Base-by-base conservation (phyloP, 768 basidiomycete species). In the Paxillus rubicundulus region DNA sequence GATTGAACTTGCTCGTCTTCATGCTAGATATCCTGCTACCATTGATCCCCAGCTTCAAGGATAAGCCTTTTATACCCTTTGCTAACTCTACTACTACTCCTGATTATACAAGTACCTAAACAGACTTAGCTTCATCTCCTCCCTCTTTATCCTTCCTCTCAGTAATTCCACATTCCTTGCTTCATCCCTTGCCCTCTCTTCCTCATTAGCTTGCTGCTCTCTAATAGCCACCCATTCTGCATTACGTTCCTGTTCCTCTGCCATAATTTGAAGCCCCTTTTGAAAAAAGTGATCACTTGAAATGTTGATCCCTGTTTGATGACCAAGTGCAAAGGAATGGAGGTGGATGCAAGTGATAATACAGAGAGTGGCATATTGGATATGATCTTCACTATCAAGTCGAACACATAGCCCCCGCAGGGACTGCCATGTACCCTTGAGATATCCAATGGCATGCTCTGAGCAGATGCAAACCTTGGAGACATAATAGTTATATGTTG, bases 371-470 rank as follows among this genome's bases (percentile, higher is more conserved):
- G 57, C 60, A 28, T 27, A 34, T 14, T 34, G 33, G 20, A 46
- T 44, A 16, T 58, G 32, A 7, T 24, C 17, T 18, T 37, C 16
- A 50, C 40, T 17, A 41, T 58, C 49, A 47, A 61, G 55, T n/a
- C 43, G 50, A 28, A 52, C 32, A 2, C 41, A 42, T 24, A 61
- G 45, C 8, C 57, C 60, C 37, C 42, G 49, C 8, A 52, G 32
- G 9, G 43, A 52, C 12, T 44, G 43, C 41, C 41, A 52, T 5
- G 70, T 62, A 2, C 75, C 75, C 50, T 77, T 77, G n/a, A 75
- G 58, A 37, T 50, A 72, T 0, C 74, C 71, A 20, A 76, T 70
- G 5, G 70, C 63, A 62, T 76, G 74, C 50, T 75, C 73, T 8
- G 72, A 74, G 0, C 59, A 51, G n/a, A 76, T 52, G 14, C n/a